A percentile compares a stretch with the other conserved stretches of the same genome.
phyloP scores from a whole-genome alignment of 306 rosid species.

The Cajanus cajan region DNA sequence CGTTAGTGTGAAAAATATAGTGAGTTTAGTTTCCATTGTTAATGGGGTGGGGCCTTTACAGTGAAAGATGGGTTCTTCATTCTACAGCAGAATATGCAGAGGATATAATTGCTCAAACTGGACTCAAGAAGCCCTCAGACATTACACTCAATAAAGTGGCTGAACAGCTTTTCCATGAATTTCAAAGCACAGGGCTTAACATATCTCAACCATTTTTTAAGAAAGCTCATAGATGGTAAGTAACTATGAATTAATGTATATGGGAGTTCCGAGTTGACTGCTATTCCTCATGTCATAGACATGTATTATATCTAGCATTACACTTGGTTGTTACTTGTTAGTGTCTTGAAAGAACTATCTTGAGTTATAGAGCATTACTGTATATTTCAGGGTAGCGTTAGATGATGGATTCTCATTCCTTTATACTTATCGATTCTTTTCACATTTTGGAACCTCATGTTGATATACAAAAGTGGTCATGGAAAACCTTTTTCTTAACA shows the following conservation, averaged over 20 bases:
- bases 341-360: conserved; percentile 8
- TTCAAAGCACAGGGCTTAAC: conserved; percentile 54
- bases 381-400: background rate
- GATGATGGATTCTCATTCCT: background rate
- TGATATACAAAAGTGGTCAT: background rate
- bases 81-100: conserved; percentile 82
- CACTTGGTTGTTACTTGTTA: background rate
- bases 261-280: conserved; percentile 14
- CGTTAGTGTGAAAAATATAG: conserved; percentile 1
- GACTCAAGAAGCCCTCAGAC: conserved; percentile 76
- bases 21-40: conserved; percentile 25
- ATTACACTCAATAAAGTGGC: conserved; percentile 61
- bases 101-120: conserved; percentile 68
- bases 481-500: background rate
- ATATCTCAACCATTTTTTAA: conserved; percentile 57
- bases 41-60: conserved; percentile 33
- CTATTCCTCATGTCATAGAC: conserved; percentile 2
- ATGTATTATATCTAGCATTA: conserved; percentile 1
- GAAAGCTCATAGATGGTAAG: conserved; percentile 96
- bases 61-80: conserved; percentile 90
- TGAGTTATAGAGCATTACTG: background rate
- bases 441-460: background rate
- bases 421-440: background rate
- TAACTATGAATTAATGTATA: conserved; percentile 29
- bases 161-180: conserved; percentile 74